These are phyloP conservation scores for Alloascoidea hylecoeti DNA, from an alignment of 805 yeast species.

Conservation along the genomic window DNA sequence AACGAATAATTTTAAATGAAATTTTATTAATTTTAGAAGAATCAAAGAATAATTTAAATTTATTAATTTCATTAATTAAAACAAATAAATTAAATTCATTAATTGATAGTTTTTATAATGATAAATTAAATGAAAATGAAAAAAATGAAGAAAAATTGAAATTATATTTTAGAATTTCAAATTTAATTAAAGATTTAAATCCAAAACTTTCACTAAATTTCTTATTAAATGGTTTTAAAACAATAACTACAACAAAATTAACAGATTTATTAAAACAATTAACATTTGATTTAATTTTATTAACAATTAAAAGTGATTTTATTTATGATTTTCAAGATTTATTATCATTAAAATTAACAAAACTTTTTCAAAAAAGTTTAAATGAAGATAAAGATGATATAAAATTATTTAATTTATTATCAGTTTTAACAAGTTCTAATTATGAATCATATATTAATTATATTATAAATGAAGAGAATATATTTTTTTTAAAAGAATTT, in stretches of 20 bases:
- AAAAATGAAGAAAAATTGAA: slow-evolving; percentile 12
- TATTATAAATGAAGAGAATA: slow-evolving; percentile 3
- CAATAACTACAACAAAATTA: no score
- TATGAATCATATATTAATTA: slow-evolving; percentile 7
- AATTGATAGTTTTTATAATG: no score
- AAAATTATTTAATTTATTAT: slow-evolving; percentile 13
- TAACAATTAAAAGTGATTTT: slow-evolving; percentile 11
- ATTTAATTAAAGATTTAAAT: slow-evolving; percentile 11
- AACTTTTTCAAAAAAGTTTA: no score
- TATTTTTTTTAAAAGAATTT: slow-evolving; percentile 3
- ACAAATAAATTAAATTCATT: no score
- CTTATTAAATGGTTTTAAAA: no score
- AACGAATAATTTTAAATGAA: slow-evolving; percentile 16
- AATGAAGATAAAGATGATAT: slow-evolving; percentile 10
- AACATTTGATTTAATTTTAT: slow-evolving; percentile 12
- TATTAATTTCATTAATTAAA: no score
- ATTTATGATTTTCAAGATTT: slow-evolving; percentile 16
- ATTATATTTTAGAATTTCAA: slow-evolving; percentile 13
- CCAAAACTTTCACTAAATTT: slow-evolving; percentile 1
- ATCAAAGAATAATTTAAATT: slow-evolving; percentile 16
- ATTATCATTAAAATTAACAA: slow-evolving; percentile 15
- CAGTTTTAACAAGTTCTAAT: slow-evolving; percentile 11
- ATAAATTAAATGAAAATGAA: no score
- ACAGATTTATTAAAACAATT: slow-evolving; percentile 2
- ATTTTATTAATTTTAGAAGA: slow-evolving; percentile 17